Percentiles rank a stretch among this genome's conserved stretches.
Conservation (phyloP, 495 filamentous ascomycete species). For the Astrocystis sublimbata region DNA sequence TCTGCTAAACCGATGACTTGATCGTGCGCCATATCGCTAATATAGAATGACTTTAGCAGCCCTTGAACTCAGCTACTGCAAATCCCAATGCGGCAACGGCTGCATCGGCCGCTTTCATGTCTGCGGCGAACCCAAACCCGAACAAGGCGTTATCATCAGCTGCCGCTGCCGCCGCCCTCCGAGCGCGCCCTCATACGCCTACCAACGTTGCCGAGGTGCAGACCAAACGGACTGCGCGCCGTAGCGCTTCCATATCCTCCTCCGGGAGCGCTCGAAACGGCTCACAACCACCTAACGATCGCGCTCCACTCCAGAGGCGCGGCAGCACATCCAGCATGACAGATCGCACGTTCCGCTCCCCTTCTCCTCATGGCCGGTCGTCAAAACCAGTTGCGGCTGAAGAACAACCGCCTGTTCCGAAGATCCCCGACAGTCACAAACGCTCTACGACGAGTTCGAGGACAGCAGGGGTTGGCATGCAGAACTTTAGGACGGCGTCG, state of each 20-base stretch:
- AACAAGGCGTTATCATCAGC: slow-evolving; percentile 71
- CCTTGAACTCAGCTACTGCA: slow-evolving; percentile 60
- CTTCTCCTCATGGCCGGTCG: slow-evolving; percentile 59
- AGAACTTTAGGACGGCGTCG: slow-evolving; percentile 45
- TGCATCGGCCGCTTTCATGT: slow-evolving; percentile 77
- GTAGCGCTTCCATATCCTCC: slow-evolving; percentile 70
- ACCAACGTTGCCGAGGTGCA: slow-evolving; percentile 76
- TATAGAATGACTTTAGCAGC: slow-evolving; percentile 38
- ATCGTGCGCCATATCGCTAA: slow-evolving; percentile 18
- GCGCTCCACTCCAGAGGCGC: slow-evolving; percentile 56
- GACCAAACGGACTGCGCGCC: slow-evolving; percentile 79
- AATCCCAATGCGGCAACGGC: slow-evolving; percentile 73
- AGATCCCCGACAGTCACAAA: slow-evolving; percentile 54
- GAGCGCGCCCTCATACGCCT: slow-evolving; percentile 72
- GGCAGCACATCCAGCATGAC: slow-evolving; percentile 81
- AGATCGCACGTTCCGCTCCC: slow-evolving; percentile 76
- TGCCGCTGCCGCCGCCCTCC: slow-evolving; percentile 80
- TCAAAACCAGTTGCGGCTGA: slow-evolving; percentile 24
- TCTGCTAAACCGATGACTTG: neutral
- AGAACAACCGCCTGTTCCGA: slow-evolving; percentile 72
- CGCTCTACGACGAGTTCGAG: slow-evolving; percentile 24
- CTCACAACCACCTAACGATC: slow-evolving; percentile 40
- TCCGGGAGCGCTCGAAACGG: slow-evolving; percentile 50
- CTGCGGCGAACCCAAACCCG: slow-evolving; percentile 56
- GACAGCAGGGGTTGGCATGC: slow-evolving; percentile 30